These are phyloP conservation scores for Chalciporus piperatoides DNA, from an alignment of 1,284 basidiomycete species.

Conservation along the genomic window DNA sequence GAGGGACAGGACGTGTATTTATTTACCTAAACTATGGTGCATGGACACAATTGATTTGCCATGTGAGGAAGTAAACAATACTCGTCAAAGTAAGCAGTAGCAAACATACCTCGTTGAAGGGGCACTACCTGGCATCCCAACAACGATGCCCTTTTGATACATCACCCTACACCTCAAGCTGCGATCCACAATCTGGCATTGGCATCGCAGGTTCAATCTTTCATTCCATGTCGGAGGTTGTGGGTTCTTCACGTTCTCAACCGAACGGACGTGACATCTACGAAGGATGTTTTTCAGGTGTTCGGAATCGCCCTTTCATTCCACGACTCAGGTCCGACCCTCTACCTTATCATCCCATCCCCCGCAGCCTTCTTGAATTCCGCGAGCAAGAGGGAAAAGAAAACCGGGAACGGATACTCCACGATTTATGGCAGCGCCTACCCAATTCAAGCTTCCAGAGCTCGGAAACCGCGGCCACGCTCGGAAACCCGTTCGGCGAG, in stretches of 20 bases:
- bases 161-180: conserved; percentile 8
- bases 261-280: conserved; percentile 46
- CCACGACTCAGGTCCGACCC: conserved; percentile 57
- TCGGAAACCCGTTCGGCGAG: conserved; percentile 20
- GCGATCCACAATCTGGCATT: conserved; percentile 14
- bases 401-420: conserved; percentile 54
- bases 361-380: conserved; percentile 58
- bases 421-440: conserved; percentile 60
- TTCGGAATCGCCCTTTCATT: conserved; percentile 52
- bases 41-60: conserved; percentile 17
- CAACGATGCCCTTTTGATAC: conserved; percentile 32
- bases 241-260: conserved; percentile 18
- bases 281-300: conserved; percentile 48
- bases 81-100: conserved; percentile 28
- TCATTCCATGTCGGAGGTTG: conserved; percentile 26
- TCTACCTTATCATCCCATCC: conserved; percentile 37
- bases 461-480: conserved; percentile 27
- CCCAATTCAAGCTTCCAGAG: conserved; percentile 34
- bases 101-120: conserved; percentile 31
- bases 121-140: conserved; percentile 4
- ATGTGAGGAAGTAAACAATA: conserved; percentile 18
- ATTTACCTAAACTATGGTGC: conserved; percentile 33
- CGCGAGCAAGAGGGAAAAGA: conserved; percentile 59
- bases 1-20: conserved; percentile 20
- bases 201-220: conserved; percentile 20